A percentile compares a stretch with the other conserved stretches of the same genome.
These are phyloP conservation scores for Trichoderma endophyticum DNA, from an alignment of 2,329 filamentous ascomycete species.

Conservation along the genomic window DNA sequence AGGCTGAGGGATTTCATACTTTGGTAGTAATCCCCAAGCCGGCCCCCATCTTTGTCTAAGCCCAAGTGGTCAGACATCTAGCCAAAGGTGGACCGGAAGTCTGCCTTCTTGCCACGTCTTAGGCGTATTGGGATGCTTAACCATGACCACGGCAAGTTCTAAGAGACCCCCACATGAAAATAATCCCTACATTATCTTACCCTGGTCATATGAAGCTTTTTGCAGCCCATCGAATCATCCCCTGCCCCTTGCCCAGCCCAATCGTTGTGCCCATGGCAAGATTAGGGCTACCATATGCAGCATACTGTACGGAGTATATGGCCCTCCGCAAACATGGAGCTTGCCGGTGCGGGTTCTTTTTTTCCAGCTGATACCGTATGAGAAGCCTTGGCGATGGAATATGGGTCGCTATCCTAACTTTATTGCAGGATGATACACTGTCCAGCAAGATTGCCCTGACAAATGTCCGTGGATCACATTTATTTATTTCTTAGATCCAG, in stretches of 20 bases:
- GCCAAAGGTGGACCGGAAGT: background rate
- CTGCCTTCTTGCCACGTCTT: background rate
- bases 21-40: background rate
- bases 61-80: background rate
- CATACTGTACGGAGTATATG: background rate
- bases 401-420: background rate
- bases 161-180: conserved; percentile 1
- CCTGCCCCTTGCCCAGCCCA: background rate
- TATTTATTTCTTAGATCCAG: background rate
- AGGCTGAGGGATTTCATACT: background rate
- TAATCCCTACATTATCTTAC: background rate
- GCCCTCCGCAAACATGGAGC: background rate
- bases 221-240: background rate
- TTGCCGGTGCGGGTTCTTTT: background rate
- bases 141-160: background rate
- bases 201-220: background rate
- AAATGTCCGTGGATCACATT: background rate
- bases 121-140: background rate
- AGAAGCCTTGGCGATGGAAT: background rate
- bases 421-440: background rate
- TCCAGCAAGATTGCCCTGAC: background rate
- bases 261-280: background rate
- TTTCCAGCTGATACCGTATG: background rate
- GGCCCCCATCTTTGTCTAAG: background rate
- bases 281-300: conserved; percentile 3